Evolutionary conservation across 2,329 filamentous ascomycete species (phyloP).

Genomic region (Aspergillus sp.): DNA sequence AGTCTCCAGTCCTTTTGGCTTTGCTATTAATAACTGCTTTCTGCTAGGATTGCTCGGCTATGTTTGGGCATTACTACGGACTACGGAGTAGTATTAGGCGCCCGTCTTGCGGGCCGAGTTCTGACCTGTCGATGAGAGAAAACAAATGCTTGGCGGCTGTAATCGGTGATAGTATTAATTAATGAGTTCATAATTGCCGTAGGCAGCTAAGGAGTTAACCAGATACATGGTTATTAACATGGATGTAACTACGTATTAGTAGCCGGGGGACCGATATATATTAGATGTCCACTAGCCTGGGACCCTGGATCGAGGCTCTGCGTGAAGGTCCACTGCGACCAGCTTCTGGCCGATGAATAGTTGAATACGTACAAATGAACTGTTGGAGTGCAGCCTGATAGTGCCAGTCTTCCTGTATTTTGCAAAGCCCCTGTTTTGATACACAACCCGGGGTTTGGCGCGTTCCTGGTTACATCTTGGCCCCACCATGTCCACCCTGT

Average conservation of each 20-base stretch:
- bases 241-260: not conserved
- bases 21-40: constrained; percentile 1
- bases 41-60: not conserved
- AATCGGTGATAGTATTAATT: too few species aligned
- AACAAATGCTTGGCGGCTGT: not conserved
- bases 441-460: too few species aligned
- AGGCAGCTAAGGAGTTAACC: too few species aligned
- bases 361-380: not conserved
- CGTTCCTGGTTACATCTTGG: too few species aligned
- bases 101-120: not conserved
- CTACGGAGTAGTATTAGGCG: not conserved
- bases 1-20: not conserved
- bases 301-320: constrained; percentile 4
- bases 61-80: not conserved
- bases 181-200: not conserved
- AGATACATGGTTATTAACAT: not conserved
- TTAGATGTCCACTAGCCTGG: not conserved
- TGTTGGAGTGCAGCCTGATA: not conserved
- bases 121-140: not conserved
- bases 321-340: not conserved
- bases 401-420: too few species aligned
- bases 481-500: not conserved
- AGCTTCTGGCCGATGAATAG: not conserved
- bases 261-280: not conserved
- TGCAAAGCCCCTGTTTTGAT: too few species aligned